Conservation (phyloP, 495 filamentous ascomycete species). For the Astrothelium macrocarpum region DNA sequence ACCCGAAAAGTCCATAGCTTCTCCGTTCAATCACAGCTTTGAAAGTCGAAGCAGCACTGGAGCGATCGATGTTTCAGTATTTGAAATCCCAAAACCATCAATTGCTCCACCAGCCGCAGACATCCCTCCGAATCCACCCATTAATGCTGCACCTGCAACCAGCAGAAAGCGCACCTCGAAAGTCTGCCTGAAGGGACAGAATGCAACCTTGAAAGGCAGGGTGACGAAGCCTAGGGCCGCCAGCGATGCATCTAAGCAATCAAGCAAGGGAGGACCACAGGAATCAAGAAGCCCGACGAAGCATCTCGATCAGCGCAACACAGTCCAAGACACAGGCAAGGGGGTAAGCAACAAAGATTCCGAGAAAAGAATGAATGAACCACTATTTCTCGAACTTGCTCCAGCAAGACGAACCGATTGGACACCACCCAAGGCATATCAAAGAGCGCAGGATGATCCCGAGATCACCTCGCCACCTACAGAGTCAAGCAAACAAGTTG, state of each 20-base stretch:
- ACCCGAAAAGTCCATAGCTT: too few relatives aligned
- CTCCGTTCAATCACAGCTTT: too few relatives aligned
- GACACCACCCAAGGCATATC: conserved; percentile 40
- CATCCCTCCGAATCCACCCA: neutral
- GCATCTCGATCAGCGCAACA: too few relatives aligned
- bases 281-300: conserved; percentile 1
- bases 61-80: conserved; percentile 8
- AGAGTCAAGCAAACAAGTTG: neutral
- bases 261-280: conserved; percentile 4
- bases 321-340: neutral
- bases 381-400: conserved; percentile 36
- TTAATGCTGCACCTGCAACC: neutral
- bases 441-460: neutral
- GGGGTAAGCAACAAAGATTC: neutral
- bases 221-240: conserved; percentile 15
- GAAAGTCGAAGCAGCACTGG: neutral
- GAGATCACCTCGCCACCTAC: neutral
- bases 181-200: conserved; percentile 7
- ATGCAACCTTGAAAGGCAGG: conserved; percentile 19
- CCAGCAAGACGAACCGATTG: conserved; percentile 44
- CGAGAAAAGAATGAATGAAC: neutral
- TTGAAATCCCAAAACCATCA: neutral
- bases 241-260: neutral
- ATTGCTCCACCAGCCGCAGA: neutral
- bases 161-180: neutral